Evolutionary conservation across 2,329 filamentous ascomycete species (phyloP), one percentile per base, ranked within the genome.

Genomic region (Calonectria hongkongensis): DNA sequence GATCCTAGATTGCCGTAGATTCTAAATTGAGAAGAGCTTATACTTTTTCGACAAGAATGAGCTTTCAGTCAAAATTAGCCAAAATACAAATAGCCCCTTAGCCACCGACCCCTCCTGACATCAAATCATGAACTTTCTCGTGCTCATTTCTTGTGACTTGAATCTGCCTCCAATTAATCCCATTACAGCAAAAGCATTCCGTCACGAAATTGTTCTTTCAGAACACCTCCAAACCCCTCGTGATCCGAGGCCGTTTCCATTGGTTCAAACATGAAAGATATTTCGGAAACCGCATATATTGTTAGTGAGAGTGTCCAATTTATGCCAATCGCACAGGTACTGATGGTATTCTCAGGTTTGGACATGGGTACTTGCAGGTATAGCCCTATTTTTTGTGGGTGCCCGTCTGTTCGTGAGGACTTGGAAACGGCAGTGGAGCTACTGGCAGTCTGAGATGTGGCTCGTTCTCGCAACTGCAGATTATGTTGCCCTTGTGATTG

Each of bases 401-500:
- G 54, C 54, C 0, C 54, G 54, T 10, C n/a, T 58, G n/a, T 33
- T 33, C 5, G 54, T 58, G 33, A 30, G 54, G 5, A 58, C 30
- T 3, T 58, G 54, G 54, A 58, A 39, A 3, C 16, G 10, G 33
- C 6, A 39, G 9, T 58, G 54, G 33, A 13, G 16, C 1, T 58
- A 39, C 33, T 58, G 54, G 54, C 54, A 41, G 21, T 58, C 54
- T 16, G 54, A 58, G 16, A 33, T 30, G 21, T 58, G 51, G 51
- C 51, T 58, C 4, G 51, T 58, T 7, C 30, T 58, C 21, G 51
- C 51, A 7, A 4, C 51, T 4, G n/a, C 18, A 25, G 36, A 58
- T n/a, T 58, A 58, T n/a, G 2, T 58, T 3, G 36, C 36, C n/a
- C 51, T 58, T 36, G 51, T 58, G 16, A 39, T 58, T 25, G 51